A percentile compares a stretch with the other conserved stretches of the same genome.
Conservation (phyloP, 2,329 filamentous ascomycete species). For the Alternaria dauci region DNA sequence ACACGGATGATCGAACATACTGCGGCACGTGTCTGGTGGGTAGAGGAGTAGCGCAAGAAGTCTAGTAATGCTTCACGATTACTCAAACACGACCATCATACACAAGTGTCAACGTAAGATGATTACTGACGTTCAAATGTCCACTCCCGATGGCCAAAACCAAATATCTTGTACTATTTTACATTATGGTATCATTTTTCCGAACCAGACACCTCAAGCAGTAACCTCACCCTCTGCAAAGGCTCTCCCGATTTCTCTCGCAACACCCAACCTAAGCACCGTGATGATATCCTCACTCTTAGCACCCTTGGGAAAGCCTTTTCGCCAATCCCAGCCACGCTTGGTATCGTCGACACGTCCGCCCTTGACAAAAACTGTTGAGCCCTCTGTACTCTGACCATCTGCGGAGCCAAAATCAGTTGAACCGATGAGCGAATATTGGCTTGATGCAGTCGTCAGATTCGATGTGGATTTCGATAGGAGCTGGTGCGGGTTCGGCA, state of each 20-base stretch:
- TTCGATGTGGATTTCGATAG: conserved; percentile 68
- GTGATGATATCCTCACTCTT: conserved; percentile 75
- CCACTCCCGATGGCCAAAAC: not conserved
- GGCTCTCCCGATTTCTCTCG: conserved; percentile 74
- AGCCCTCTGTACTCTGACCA: conserved; percentile 52
- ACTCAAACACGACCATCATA: not conserved
- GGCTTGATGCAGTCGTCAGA: conserved; percentile 63
- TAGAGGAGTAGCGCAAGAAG: not conserved
- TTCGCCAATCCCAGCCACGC: conserved; percentile 78
- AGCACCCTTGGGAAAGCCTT: conserved; percentile 63
- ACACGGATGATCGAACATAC: not conserved
- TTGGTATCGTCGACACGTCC: conserved; percentile 53
- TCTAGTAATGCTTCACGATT: not conserved
- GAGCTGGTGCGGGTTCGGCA: conserved; percentile 23
- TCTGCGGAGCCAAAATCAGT: conserved; percentile 68
- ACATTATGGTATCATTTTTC: conserved; percentile 8
- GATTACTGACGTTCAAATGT: not conserved
- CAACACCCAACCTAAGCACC: conserved; percentile 75
- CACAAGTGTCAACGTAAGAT: not conserved
- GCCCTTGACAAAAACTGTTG: conserved; percentile 57
- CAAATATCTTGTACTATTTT: not conserved
- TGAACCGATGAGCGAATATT: conserved; percentile 76
- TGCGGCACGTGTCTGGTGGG: not conserved
- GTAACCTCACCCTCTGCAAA: conserved; percentile 72
- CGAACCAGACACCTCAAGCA: not conserved